Evolutionary conservation across 208 protist genomes (phyloP).

Genomic region (Angomonas ambiguus): DNA sequence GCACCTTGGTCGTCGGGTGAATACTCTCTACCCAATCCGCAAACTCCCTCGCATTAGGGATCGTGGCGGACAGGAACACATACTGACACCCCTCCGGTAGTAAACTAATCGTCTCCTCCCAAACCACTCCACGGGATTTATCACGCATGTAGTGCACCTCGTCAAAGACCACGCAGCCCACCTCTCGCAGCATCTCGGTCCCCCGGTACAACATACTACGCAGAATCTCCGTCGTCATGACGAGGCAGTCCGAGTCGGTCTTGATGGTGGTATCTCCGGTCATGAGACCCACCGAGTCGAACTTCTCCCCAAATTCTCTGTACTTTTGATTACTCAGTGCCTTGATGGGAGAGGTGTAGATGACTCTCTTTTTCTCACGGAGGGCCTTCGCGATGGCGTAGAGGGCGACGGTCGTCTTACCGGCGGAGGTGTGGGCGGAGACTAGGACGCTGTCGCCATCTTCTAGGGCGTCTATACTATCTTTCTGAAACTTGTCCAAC

Average conservation of each 20-base stretch:
- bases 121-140: slow-evolving; percentile 99
- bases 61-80: slow-evolving; percentile 99
- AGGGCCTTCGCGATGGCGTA: slow-evolving; percentile 99
- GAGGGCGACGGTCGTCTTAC: slow-evolving; percentile 99
- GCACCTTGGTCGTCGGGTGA: slow-evolving; percentile 95
- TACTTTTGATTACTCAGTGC: slow-evolving; percentile 99
- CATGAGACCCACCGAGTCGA: slow-evolving; percentile 99
- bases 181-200: slow-evolving; percentile 98
- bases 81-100: slow-evolving; percentile 97
- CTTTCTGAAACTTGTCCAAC: slow-evolving; percentile 95
- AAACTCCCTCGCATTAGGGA: slow-evolving; percentile 99
- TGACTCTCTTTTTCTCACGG: slow-evolving; percentile 97
- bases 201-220: slow-evolving; percentile 98
- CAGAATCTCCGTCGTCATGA: slow-evolving; percentile 99
- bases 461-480: slow-evolving; percentile 93
- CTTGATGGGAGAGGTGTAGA: slow-evolving; percentile 99
- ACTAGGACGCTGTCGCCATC: slow-evolving; percentile 98
- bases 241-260: slow-evolving; percentile 95
- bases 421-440: slow-evolving; percentile 99
- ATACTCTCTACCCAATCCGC: slow-evolving; percentile 98
- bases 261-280: slow-evolving; percentile 99
- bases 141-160: slow-evolving; percentile 99
- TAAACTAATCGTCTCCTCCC: slow-evolving; percentile 99
- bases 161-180: slow-evolving; percentile 99
- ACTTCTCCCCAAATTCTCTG: slow-evolving; percentile 97